Evolutionary conservation across 768 basidiomycete species (phyloP).

Genomic region (Podaxis mareebaensis): DNA sequence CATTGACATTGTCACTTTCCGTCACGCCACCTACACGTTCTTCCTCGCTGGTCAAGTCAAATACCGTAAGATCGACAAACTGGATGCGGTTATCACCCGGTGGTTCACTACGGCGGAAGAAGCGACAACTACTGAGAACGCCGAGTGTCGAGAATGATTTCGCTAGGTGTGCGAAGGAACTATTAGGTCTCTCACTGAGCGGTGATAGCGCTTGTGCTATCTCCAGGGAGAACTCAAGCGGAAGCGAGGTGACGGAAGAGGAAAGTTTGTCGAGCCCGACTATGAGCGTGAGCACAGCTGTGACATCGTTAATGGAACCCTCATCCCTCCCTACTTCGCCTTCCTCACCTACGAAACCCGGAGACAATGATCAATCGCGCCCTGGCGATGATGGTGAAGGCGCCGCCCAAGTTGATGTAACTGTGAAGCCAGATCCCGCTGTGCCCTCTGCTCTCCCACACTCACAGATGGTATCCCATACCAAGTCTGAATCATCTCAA

Average conservation of each 20-base stretch:
- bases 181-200: conserved; percentile 20
- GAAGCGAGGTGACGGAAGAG: conserved; percentile 10
- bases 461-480: not conserved
- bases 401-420: not conserved
- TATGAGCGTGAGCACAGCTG: conserved; percentile 6
- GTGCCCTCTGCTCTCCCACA: not conserved
- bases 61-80: not conserved
- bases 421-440: not conserved
- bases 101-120: conserved; percentile 30
- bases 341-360: conserved; percentile 17
- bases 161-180: conserved; percentile 21
- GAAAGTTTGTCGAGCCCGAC: conserved; percentile 2
- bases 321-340: conserved; percentile 20
- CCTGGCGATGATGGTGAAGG: not conserved
- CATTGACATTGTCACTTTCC: not conserved
- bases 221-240: conserved; percentile 12
- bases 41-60: conserved; percentile 4
- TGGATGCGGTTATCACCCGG: conserved; percentile 7
- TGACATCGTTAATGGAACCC: conserved; percentile 18
- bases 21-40: not conserved
- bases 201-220: conserved; percentile 16
- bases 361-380: not conserved
- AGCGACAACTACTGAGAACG: conserved; percentile 33
- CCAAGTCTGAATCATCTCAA: not conserved
- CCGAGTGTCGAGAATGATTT: conserved; percentile 40